Percentiles rank a stretch among this genome's conserved stretches.
phyloP scores from a whole-genome alignment of 495 filamentous ascomycete genomes.

The Astrocystis sublimbata region DNA sequence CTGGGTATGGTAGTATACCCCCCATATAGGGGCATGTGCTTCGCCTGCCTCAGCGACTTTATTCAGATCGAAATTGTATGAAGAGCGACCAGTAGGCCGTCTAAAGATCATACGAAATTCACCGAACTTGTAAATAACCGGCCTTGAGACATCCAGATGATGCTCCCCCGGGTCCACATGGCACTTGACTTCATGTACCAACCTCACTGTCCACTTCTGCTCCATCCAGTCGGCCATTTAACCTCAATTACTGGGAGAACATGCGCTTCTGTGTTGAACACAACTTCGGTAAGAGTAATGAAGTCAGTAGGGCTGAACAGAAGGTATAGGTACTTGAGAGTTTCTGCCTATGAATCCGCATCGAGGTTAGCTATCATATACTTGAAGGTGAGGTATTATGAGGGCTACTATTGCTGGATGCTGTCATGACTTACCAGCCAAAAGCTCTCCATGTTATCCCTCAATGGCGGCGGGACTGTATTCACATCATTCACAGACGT shows the following conservation, averaged over 20 bases:
- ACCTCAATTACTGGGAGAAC: conserved; percentile 54
- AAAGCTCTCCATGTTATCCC: conserved; percentile 74
- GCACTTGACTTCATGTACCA: too few species aligned
- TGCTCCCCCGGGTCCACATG: too few species aligned
- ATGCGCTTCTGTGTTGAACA: conserved; percentile 82
- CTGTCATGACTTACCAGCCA: conserved; percentile 60
- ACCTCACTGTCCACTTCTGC: conserved; percentile 11
- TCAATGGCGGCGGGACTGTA: conserved; percentile 48
- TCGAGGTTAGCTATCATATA: conserved; percentile 16
- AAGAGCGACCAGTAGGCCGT: too few species aligned
- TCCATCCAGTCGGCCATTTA: conserved; percentile 26
- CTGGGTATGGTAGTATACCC: too few species aligned
- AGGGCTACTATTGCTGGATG: background rate
- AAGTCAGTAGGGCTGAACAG: conserved; percentile 67
- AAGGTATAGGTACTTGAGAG: conserved; percentile 80
- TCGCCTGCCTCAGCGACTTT: too few species aligned
- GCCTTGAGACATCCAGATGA: too few species aligned
- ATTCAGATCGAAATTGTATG: too few species aligned
- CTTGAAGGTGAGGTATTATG: background rate
- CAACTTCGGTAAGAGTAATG: conserved; percentile 65
- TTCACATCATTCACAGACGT: conserved; percentile 66
- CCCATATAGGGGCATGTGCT: too few species aligned
- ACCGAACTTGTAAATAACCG: too few species aligned
- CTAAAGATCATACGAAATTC: too few species aligned
- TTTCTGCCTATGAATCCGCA: conserved; percentile 60